Percentiles rank a stretch among this genome's conserved stretches.
Evolutionary conservation across 768 basidiomycete species (phyloP).

Genomic region (Trichaptum fuscoviolaceum): DNA sequence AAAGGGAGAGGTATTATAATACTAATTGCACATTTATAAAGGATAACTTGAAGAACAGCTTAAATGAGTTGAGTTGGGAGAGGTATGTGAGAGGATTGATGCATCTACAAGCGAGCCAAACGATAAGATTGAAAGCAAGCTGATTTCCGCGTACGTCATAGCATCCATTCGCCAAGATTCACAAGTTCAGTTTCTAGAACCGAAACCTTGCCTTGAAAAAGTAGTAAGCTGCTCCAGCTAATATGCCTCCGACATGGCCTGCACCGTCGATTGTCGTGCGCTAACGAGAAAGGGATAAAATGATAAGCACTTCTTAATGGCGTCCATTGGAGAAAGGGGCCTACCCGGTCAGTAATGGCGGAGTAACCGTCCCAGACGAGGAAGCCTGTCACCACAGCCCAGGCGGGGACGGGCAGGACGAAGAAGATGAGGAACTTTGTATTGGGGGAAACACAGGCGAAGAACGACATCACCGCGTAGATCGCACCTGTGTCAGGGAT

Average conservation of each 20-base stretch:
- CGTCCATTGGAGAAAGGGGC: slow-evolving; percentile 11
- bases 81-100: too few relatives aligned
- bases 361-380: slow-evolving; percentile 53
- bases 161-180: too few relatives aligned
- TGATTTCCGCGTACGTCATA: too few relatives aligned
- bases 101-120: too few relatives aligned
- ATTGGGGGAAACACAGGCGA: slow-evolving; percentile 64
- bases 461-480: slow-evolving; percentile 63
- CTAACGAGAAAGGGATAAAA: slow-evolving; percentile 34
- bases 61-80: too few relatives aligned
- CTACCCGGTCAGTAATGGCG: slow-evolving; percentile 29
- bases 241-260: slow-evolving; percentile 65
- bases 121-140: too few relatives aligned
- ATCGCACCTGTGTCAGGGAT: slow-evolving; percentile 49
- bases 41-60: too few relatives aligned
- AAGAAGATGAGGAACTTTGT: slow-evolving; percentile 68
- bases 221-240: slow-evolving; percentile 56
- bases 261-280: slow-evolving; percentile 49
- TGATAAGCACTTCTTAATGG: slow-evolving; percentile 6
- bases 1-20: too few relatives aligned
- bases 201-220: slow-evolving; percentile 10
- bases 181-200: background rate
- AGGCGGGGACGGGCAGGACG: slow-evolving; percentile 75
- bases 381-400: slow-evolving; percentile 64
- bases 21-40: too few relatives aligned